Evolutionary conservation across 441 rosid species (phyloP).

Genomic region (Gossypium trilobum): DNA sequence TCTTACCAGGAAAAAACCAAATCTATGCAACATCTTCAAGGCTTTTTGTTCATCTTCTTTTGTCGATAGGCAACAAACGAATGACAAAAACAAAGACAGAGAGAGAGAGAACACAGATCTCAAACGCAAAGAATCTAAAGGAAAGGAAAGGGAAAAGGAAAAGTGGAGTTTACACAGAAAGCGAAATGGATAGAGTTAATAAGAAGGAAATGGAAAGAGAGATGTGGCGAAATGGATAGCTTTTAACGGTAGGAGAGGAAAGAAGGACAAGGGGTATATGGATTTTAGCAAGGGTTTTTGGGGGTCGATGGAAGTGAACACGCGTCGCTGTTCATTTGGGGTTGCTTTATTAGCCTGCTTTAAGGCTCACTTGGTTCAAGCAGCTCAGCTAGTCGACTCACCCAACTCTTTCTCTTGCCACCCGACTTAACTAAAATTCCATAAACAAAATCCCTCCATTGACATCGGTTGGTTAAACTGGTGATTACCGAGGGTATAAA

Average conservation of each 20-base stretch:
- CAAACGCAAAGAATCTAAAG: neutral
- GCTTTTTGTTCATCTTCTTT: constrained; percentile 4
- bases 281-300: constrained; percentile 20
- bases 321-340: constrained; percentile 21
- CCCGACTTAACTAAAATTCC: too few relatives aligned
- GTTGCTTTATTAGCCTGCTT: neutral
- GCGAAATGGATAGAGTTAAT: constrained; percentile 7
- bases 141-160: neutral
- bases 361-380: neutral
- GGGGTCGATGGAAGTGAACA: constrained; percentile 21
- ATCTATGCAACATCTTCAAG: constrained; percentile 13
- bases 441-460: too few relatives aligned
- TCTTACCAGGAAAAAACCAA: constrained; percentile 23
- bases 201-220: neutral
- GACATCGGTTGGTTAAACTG: too few relatives aligned
- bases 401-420: neutral
- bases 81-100: neutral
- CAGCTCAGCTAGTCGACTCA: neutral
- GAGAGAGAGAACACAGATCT: neutral
- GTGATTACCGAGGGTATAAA: too few relatives aligned
- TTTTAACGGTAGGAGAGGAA: neutral
- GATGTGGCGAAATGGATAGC: neutral
- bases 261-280: constrained; percentile 4
- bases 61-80: neutral
- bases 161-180: neutral